Evolutionary conservation across 129 eudicot species (phyloP).

Genomic region (Helichrysum umbraculigerum): DNA sequence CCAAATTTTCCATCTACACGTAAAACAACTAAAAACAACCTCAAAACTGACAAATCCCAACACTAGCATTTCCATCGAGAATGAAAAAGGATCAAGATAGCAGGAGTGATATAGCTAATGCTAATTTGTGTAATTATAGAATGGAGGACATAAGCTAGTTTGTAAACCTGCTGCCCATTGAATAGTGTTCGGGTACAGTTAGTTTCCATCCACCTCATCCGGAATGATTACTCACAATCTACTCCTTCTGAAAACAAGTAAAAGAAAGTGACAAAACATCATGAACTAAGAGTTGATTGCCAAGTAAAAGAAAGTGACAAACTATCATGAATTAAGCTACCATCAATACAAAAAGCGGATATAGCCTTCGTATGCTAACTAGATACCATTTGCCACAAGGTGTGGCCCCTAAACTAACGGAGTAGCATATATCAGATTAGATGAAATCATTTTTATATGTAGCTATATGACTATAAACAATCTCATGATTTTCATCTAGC

Average conservation of each 20-base stretch:
- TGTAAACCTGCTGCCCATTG: not conserved
- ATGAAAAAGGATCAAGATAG: not conserved
- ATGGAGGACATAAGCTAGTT: conserved; percentile 8
- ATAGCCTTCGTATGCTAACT: not conserved
- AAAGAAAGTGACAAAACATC: not conserved
- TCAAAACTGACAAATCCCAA: not conserved
- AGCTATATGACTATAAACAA: not conserved
- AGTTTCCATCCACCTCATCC: not conserved
- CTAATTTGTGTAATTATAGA: not conserved
- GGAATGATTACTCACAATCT: conserved; percentile 4
- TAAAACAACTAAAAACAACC: not conserved
- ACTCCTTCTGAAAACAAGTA: not conserved
- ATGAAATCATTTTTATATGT: not conserved
- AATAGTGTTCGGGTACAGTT: not conserved
- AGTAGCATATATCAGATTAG: too few species aligned
- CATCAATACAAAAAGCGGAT: not conserved
- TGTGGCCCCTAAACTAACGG: not conserved
- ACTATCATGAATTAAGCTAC: not conserved
- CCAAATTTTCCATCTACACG: not conserved
- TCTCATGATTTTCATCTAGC: not conserved
- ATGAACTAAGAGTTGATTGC: not conserved
- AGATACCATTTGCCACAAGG: not conserved
- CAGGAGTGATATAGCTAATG: not conserved
- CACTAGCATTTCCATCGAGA: not conserved
- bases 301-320: not conserved